phyloP scores from a whole-genome alignment of 2,329 filamentous ascomycete genomes.

The Pseudocercospora eumusae region DNA sequence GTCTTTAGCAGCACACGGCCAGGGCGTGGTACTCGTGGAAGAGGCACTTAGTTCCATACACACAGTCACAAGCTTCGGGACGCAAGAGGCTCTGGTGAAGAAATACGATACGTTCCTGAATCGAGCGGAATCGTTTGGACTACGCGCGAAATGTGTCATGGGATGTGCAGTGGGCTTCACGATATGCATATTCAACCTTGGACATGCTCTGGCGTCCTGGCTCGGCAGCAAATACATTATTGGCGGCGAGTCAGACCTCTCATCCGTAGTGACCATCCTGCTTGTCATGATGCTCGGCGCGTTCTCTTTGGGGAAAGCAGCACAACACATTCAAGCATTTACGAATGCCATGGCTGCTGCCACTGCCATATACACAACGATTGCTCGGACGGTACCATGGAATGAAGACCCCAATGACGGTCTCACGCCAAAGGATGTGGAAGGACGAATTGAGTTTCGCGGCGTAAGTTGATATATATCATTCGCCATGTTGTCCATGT shows the following conservation, averaged over 20 bases:
- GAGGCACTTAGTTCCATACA: conserved; percentile 92
- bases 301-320: conserved; percentile 84
- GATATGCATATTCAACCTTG: conserved; percentile 81
- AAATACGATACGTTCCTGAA: conserved; percentile 78
- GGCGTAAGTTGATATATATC: conserved; percentile 46
- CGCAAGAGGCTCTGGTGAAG: conserved; percentile 80
- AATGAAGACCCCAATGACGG: conserved; percentile 72
- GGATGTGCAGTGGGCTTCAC: conserved; percentile 78
- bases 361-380: conserved; percentile 88
- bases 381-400: conserved; percentile 81
- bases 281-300: conserved; percentile 91
- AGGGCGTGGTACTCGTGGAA: conserved; percentile 76
- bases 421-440: conserved; percentile 67
- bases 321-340: conserved; percentile 84
- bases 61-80: conserved; percentile 88
- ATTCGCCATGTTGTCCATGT: no score
- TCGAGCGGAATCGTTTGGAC: conserved; percentile 72
- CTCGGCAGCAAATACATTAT: conserved; percentile 76
- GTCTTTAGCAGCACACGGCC: conserved; percentile 75
- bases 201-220: conserved; percentile 88
- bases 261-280: conserved; percentile 77
- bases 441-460: conserved; percentile 79
- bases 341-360: conserved; percentile 79
- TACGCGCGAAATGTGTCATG: conserved; percentile 70
- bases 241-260: conserved; percentile 64